Conservation (phyloP, 352 stramenopile species). For the Globisporangium nodosum region DNA sequence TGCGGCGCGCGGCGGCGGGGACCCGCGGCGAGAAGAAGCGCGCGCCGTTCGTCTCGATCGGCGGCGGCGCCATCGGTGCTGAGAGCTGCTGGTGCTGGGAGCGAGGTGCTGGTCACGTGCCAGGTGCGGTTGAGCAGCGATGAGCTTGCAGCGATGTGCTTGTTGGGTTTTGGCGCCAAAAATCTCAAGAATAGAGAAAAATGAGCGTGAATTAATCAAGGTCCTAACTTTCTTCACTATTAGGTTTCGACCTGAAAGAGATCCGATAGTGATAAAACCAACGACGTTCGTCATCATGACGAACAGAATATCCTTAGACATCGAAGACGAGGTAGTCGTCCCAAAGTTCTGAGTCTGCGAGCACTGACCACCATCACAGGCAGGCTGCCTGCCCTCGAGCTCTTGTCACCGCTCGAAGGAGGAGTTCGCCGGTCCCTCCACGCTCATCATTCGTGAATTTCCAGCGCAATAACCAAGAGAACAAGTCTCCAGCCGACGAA, state of each 20-base stretch:
- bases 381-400: neutral
- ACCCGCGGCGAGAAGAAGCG: slow-evolving; percentile 9
- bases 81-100: neutral
- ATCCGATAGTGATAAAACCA: too few relatives aligned
- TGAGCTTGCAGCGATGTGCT: neutral
- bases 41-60: neutral
- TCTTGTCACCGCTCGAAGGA: neutral
- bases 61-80: neutral
- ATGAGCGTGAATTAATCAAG: too few relatives aligned
- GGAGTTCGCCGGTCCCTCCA: neutral
- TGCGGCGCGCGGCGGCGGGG: neutral
- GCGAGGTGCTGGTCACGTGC: neutral
- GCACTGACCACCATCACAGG: too few relatives aligned
- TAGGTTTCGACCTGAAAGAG: too few relatives aligned
- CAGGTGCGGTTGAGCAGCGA: neutral
- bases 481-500: neutral
- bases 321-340: neutral
- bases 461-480: slow-evolving; percentile 1
- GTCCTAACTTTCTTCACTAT: too few relatives aligned
- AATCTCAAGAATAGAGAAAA: neutral
- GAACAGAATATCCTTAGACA: neutral
- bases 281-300: neutral
- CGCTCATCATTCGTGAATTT: neutral
- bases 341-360: neutral
- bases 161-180: neutral